Evolutionary conservation across 2,329 filamentous ascomycete genomes (phyloP), one percentile per base, ranked within the genome.

Genomic region (Ceratocystis ficicola): DNA sequence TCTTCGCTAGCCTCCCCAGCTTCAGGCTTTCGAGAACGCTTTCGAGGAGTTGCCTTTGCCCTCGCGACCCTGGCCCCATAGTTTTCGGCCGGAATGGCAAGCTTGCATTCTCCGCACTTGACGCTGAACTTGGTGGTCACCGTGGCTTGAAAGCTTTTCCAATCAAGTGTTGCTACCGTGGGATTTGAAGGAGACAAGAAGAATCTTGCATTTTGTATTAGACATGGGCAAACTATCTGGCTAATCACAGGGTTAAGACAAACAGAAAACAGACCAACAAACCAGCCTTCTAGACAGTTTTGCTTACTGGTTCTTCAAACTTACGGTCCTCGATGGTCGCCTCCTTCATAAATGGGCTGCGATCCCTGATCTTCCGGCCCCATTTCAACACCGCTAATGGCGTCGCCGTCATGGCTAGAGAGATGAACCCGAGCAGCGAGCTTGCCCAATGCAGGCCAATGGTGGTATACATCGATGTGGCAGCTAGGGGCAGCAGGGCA

Each of bases 401-500:
- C 36, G 63, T 63, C 0, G 67, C 65, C 15, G 65, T 63, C 65
- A 68, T 67, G 4, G 36, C 65, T 30, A 68, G 55, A 20, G 66
- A 68, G 30, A 68, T 65, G 15, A 68, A 67, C 6, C 57, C 67
- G 46, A 68, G 55, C 36, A 68, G 22, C 8, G 67, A 68, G 55
- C 65, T 68, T 17, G 67, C 65, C 67, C 67, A 68, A 50, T 65
- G 65, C 7, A 67, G 65, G 15, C 67, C 67, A n/a, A 68, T 22
- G 22, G 62, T 64, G 5, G 25, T 63, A 30, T 67, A 67, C 65
- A 68, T 67, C 4, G 65, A 60, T 12, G 32, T 59, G 15, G 67
- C 65, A 6, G 67, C 62, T 32, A 68, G 44, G 5, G 67, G 67
- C 5, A 68, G 30, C 41, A 68, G 67, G 3, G 78, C 77, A 25